A percentile compares a stretch with the other conserved stretches of the same genome.
Evolutionary conservation across 805 yeast species (phyloP).

Genomic region (Candida tammaniensis): DNA sequence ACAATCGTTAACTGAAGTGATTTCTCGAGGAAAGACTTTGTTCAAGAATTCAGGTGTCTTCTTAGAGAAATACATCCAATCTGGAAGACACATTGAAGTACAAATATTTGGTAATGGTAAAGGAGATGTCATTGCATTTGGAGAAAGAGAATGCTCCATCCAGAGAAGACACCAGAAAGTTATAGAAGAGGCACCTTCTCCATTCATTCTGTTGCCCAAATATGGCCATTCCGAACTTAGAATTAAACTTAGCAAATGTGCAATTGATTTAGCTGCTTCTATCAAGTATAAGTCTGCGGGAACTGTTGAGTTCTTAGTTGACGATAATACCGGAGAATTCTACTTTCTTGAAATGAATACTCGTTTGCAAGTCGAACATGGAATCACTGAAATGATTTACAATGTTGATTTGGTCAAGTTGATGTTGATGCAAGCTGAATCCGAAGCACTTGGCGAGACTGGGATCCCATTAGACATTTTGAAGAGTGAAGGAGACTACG

Average conservation of each 20-base stretch:
- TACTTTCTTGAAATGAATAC: constrained; percentile 96
- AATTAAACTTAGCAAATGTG: constrained; percentile 68
- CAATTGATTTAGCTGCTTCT: constrained; percentile 74
- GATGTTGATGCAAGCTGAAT: constrained; percentile 93
- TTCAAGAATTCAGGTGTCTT: constrained; percentile 97
- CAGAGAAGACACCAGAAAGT: constrained; percentile 96
- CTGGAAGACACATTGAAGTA: constrained; percentile 94
- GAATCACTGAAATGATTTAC: constrained; percentile 94
- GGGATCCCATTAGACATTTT: constrained; percentile 12
- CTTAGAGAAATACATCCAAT: constrained; percentile 88
- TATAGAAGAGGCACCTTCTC: constrained; percentile 97
- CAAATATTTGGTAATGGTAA: constrained; percentile 95
- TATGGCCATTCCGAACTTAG: constrained; percentile 66
- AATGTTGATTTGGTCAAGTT: constrained; percentile 94
- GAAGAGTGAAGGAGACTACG: constrained; percentile 8
- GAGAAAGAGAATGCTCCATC: constrained; percentile 96
- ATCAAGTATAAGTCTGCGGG: constrained; percentile 95
- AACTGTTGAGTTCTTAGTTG: constrained; percentile 93
- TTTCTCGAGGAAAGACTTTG: constrained; percentile 88
- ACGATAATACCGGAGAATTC: constrained; percentile 78
- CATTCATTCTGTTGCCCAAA: constrained; percentile 50
- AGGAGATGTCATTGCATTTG: constrained; percentile 89
- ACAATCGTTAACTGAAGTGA: constrained; percentile 81
- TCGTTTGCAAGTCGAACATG: constrained; percentile 96
- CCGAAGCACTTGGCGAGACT: constrained; percentile 45